Evolutionary conservation across 139 green algal genomes (phyloP).

Genomic region (Picochlorum sp.): DNA sequence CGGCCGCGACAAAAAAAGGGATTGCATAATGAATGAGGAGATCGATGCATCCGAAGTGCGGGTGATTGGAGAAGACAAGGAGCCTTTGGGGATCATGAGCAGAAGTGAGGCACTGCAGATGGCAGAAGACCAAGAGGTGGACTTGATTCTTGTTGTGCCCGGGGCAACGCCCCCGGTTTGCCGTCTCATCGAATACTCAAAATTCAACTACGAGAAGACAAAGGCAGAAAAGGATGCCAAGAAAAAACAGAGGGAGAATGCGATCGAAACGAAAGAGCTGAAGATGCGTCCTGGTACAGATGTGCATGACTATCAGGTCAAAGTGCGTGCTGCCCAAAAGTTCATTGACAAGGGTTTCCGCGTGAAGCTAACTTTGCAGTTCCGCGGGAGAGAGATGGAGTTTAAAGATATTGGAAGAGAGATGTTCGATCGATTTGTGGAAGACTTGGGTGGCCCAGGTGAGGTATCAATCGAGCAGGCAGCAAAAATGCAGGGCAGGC

Average conservation of each 20-base stretch:
- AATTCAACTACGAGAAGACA: slow-evolving; percentile 68
- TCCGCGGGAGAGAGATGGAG: slow-evolving; percentile 67
- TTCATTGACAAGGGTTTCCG: slow-evolving; percentile 67
- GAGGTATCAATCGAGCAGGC: slow-evolving; percentile 16
- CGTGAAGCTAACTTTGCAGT: slow-evolving; percentile 66
- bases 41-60: slow-evolving; percentile 37
- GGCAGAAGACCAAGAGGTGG: slow-evolving; percentile 35
- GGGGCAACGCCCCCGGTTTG: slow-evolving; percentile 15
- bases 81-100: slow-evolving; percentile 43
- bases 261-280: slow-evolving; percentile 65
- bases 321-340: slow-evolving; percentile 47
- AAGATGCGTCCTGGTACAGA: slow-evolving; percentile 76
- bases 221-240: slow-evolving; percentile 56
- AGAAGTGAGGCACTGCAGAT: slow-evolving; percentile 27
- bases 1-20: not conserved
- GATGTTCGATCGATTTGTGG: slow-evolving; percentile 42
- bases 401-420: slow-evolving; percentile 50
- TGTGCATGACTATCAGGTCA: slow-evolving; percentile 68
- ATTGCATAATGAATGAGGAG: slow-evolving; percentile 24
- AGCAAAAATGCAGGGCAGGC: slow-evolving; percentile 20
- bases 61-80: slow-evolving; percentile 41
- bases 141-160: slow-evolving; percentile 51
- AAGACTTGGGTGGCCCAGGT: slow-evolving; percentile 16
- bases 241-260: slow-evolving; percentile 50
- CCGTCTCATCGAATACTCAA: slow-evolving; percentile 52